phyloP scores from a whole-genome alignment of 768 basidiomycete species.

The Macrolepiota fuliginosa region DNA sequence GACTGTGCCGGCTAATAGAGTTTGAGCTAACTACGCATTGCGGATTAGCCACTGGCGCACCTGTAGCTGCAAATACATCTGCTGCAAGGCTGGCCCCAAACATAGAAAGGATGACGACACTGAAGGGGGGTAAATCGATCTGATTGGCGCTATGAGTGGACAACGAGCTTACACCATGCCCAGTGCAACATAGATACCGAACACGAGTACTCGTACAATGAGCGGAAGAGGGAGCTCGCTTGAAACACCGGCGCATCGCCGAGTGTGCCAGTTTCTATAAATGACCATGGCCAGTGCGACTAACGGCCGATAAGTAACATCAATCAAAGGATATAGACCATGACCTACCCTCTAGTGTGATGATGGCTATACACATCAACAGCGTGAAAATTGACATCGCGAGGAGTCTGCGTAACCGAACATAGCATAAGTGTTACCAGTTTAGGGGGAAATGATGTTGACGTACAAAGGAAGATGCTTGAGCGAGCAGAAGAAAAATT shows the following conservation, averaged over 20 bases:
- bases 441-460: too few species aligned
- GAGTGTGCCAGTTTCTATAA: slow-evolving; percentile 29
- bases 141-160: background rate
- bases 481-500: slow-evolving; percentile 31
- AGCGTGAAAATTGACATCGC: slow-evolving; percentile 25
- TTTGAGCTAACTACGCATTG: background rate
- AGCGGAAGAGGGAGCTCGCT: slow-evolving; percentile 25
- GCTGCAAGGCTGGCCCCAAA: slow-evolving; percentile 22
- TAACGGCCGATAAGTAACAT: slow-evolving; percentile 9
- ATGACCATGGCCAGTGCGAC: slow-evolving; percentile 27
- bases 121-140: slow-evolving; percentile 4
- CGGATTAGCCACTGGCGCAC: slow-evolving; percentile 18
- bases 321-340: background rate
- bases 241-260: slow-evolving; percentile 26
- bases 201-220: slow-evolving; percentile 30
- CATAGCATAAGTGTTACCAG: background rate
- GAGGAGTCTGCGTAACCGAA: slow-evolving; percentile 15
- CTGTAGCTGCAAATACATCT: slow-evolving; percentile 32
- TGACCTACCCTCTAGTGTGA: slow-evolving; percentile 26
- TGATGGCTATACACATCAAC: slow-evolving; percentile 25
- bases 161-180: slow-evolving; percentile 27
- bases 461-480: slow-evolving; percentile 18
- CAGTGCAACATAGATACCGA: slow-evolving; percentile 29
- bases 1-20: slow-evolving; percentile 28
- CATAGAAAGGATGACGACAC: slow-evolving; percentile 27